Percentiles rank a stretch among this genome's conserved stretches.
Evolutionary conservation across 148 eudicot genomes (phyloP).

Genomic region (Euryodendron excelsum): DNA sequence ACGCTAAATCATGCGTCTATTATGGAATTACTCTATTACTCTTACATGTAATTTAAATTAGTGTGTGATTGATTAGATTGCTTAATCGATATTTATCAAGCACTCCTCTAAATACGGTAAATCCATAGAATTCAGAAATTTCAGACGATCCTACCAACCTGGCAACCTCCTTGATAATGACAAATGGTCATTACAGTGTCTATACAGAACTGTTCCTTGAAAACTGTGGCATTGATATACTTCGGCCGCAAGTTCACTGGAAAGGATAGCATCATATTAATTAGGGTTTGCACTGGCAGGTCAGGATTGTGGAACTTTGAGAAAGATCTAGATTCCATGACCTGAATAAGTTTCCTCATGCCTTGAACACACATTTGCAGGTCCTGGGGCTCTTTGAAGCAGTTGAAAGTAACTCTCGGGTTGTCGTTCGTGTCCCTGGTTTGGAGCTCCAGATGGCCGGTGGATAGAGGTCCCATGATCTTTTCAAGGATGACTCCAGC

Average conservation of each 20-base stretch:
- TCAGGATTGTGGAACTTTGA: constrained; percentile 35
- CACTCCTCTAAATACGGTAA: too few relatives aligned
- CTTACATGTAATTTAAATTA: too few relatives aligned
- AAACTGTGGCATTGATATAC: constrained; percentile 26
- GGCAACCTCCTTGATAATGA: constrained; percentile 73
- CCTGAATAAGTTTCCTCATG: constrained; percentile 42
- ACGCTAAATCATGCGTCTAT: too few relatives aligned
- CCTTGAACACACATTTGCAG: constrained; percentile 44
- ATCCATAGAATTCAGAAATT: too few relatives aligned
- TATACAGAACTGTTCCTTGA: constrained; percentile 47
- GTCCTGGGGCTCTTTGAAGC: constrained; percentile 50
- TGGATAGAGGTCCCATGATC: constrained; percentile 38
- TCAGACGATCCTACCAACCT: constrained; percentile 45
- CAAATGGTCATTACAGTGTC: constrained; percentile 70
- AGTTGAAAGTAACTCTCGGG: constrained; percentile 55
- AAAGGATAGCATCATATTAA: constrained; percentile 29
- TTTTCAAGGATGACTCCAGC: constrained; percentile 47
- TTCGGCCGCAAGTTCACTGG: constrained; percentile 32
- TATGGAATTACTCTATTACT: too few relatives aligned
- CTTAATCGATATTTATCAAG: too few relatives aligned
- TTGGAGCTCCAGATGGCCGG: constrained; percentile 35
- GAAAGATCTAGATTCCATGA: constrained; percentile 40
- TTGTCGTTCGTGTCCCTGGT: constrained; percentile 39
- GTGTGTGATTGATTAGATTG: too few relatives aligned
- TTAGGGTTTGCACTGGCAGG: constrained; percentile 34